Evolutionary conservation across 1,284 basidiomycete genomes (phyloP), one percentile per base, ranked within the genome.

Genomic region (Cutaneotrichosporon sp.): DNA sequence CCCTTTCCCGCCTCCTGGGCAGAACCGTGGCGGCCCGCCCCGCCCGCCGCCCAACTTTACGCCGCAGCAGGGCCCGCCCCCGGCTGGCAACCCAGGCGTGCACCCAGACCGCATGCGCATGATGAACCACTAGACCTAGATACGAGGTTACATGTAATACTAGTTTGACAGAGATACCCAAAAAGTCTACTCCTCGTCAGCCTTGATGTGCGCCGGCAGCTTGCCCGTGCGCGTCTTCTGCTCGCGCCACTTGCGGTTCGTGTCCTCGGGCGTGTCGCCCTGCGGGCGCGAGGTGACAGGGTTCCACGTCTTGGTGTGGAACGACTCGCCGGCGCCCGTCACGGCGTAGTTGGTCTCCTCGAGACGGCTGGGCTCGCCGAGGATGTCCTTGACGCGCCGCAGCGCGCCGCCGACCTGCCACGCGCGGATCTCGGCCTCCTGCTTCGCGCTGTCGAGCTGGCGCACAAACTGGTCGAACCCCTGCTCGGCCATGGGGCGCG

Each of bases 101-200:
- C 91, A 93, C 79, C 91, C 91, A n/a, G 91, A 93, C 79, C 84
- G 91, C 64, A 70, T 91, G 75, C 83, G 90, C 63, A 92, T 92
- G 90, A 86, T 92, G 87, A 85, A 82, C 55, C 34, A 58, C 36
- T 52, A 58, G 49, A 57, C 5, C 14, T 52, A 25, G 10, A 45
- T 54, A 47, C 14, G 36, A 20, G 49, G 52, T 22, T 20, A 50
- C 51, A 53, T 64, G 62, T 60, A 60, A 33, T 56, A 62, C 42
- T 58, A 53, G 51, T 53, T n/a, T n/a, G n/a, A n/a, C n/a, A n/a
- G n/a, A n/a, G n/a, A 5, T 18, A 42, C 50, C 43, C 38, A 43
- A 51, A 43, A 31, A 20, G 34, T 56, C 49, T 64, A 66, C 55
- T 34, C 59, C 18, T 60, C 56, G 20, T 62, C 57, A 20, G 42